Percentiles rank a stretch among this genome's conserved stretches.
These are phyloP conservation scores for Sphaerulina musiva DNA, from an alignment of 2,329 filamentous ascomycete species.

Conservation along the genomic window DNA sequence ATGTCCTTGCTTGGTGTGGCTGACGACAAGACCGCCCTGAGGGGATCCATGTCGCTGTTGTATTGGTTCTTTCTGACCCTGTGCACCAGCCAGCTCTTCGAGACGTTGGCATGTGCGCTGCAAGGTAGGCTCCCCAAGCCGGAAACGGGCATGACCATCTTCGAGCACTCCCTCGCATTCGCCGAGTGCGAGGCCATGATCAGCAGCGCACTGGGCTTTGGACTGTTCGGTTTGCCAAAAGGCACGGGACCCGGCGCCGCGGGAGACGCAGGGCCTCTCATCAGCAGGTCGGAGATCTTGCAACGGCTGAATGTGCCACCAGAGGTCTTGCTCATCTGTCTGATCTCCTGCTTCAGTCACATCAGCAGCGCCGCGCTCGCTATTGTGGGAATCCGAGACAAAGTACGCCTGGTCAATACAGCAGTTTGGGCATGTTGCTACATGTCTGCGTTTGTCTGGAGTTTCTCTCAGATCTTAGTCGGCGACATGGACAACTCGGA, in stretches of 20 bases:
- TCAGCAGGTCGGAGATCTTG: conserved; percentile 50
- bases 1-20: conserved; percentile 57
- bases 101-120: conserved; percentile 79
- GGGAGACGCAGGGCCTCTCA: conserved; percentile 15
- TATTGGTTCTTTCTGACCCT: conserved; percentile 69
- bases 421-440: conserved; percentile 86
- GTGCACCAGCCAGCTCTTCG: conserved; percentile 74
- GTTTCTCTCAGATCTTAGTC: conserved; percentile 47
- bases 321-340: conserved; percentile 76
- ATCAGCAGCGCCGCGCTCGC: conserved; percentile 77
- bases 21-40: conserved; percentile 44
- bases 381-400: conserved; percentile 70
- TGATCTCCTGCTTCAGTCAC: conserved; percentile 86
- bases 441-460: conserved; percentile 78
- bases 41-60: conserved; percentile 72
- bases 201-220: conserved; percentile 69
- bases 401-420: conserved; percentile 76
- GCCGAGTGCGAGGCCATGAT: conserved; percentile 89
- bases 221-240: conserved; percentile 54
- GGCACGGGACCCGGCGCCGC: conserved; percentile 29
- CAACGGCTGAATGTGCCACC: conserved; percentile 79
- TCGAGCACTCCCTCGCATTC: conserved; percentile 93
- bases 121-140: conserved; percentile 73
- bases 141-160: conserved; percentile 92
- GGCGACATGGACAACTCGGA: conserved; percentile 54